These are phyloP conservation scores for Tylopilus subfusipes DNA, from an alignment of 768 basidiomycete genomes.

Conservation along the genomic window DNA sequence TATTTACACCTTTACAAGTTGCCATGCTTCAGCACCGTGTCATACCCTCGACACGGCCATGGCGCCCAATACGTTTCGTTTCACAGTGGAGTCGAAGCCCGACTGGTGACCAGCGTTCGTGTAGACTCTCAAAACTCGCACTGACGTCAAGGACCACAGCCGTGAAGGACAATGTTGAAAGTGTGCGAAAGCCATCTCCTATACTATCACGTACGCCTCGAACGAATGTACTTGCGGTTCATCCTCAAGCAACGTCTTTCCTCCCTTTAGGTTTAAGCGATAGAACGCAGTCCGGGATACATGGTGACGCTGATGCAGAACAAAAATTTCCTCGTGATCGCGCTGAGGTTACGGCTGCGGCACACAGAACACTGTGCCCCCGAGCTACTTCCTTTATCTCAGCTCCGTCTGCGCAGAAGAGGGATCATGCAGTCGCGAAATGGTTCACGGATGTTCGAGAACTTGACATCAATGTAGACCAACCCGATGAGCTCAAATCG, in stretches of 20 bases:
- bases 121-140: not conserved
- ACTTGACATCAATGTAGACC: slow-evolving; percentile 15
- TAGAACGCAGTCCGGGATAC: not conserved
- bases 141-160: slow-evolving; percentile 9
- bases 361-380: not conserved
- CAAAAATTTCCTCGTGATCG: not conserved
- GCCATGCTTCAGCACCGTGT: slow-evolving; percentile 19
- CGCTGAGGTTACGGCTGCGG: not conserved
- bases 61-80: slow-evolving; percentile 7
- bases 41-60: slow-evolving; percentile 2
- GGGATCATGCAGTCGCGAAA: slow-evolving; percentile 23
- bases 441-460: slow-evolving; percentile 22
- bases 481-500: not conserved
- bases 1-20: not conserved
- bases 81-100: slow-evolving; percentile 3
- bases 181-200: not conserved
- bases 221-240: not conserved
- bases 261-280: slow-evolving; percentile 19
- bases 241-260: not conserved
- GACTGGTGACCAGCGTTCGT: not conserved
- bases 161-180: not conserved
- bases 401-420: slow-evolving; percentile 18
- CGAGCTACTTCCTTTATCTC: slow-evolving; percentile 21
- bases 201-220: slow-evolving; percentile 23
- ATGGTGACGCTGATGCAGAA: slow-evolving; percentile 5